phyloP scores from a whole-genome alignment of 1,284 basidiomycete genomes.

The Athelia psychrophila region DNA sequence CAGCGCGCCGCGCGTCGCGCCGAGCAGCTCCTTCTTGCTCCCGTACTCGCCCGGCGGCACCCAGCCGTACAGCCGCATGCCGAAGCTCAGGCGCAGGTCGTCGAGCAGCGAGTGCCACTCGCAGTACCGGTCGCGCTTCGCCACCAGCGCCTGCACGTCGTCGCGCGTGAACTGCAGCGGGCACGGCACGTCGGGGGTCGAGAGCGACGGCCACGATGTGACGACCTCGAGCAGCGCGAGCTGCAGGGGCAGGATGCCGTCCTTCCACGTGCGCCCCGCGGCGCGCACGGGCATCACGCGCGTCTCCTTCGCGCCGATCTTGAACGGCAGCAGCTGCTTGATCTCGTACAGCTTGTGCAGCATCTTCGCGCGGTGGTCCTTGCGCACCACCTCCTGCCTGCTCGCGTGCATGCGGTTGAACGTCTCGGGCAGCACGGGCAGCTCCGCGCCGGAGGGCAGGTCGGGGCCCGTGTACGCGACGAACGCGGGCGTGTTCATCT shows the following conservation, averaged over 20 bases:
- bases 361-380: slow-evolving; percentile 13
- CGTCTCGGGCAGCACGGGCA: slow-evolving; percentile 9
- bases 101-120: slow-evolving; percentile 14
- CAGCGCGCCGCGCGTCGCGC: slow-evolving; percentile 9
- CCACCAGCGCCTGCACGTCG: slow-evolving; percentile 8
- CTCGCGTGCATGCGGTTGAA: slow-evolving; percentile 10
- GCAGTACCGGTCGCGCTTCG: slow-evolving; percentile 12
- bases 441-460: slow-evolving; percentile 9
- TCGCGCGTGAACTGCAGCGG: slow-evolving; percentile 14
- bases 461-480: slow-evolving; percentile 5
- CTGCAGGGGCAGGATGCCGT: slow-evolving; percentile 12
- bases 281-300: slow-evolving; percentile 13
- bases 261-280: slow-evolving; percentile 15
- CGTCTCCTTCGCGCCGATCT: slow-evolving; percentile 7
- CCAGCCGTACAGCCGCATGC: slow-evolving; percentile 14
- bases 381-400: slow-evolving; percentile 5
- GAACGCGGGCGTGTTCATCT: slow-evolving; percentile 12
- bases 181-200: slow-evolving; percentile 9
- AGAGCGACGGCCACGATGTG: slow-evolving; percentile 9
- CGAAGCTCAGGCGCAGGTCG: slow-evolving; percentile 11
- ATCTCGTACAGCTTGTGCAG: slow-evolving; percentile 15
- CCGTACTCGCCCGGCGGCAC: slow-evolving; percentile 11
- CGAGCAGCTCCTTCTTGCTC: slow-evolving; percentile 9
- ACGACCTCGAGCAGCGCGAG: slow-evolving; percentile 13
- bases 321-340: slow-evolving; percentile 12